Evolutionary conservation across 495 filamentous ascomycete species (phyloP).

Genomic region (Aspergillus saccharolyticus): DNA sequence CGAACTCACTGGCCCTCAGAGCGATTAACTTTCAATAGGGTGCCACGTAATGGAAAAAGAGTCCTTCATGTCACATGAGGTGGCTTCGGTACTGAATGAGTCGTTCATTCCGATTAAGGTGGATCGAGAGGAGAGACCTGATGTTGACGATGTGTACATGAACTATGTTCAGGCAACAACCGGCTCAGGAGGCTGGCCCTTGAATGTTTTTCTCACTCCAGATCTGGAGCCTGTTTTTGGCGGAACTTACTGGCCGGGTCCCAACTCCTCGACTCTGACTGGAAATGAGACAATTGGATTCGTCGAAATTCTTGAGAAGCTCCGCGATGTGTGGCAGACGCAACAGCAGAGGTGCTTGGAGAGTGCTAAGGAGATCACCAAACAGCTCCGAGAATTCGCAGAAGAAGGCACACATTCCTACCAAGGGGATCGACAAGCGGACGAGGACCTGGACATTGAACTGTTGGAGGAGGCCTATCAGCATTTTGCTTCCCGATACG

Average conservation of each 20-base stretch:
- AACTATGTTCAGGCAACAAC: constrained; percentile 95
- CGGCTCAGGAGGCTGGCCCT: constrained; percentile 89
- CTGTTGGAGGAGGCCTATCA: constrained; percentile 84
- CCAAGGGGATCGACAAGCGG: constrained; percentile 46
- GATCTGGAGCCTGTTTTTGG: constrained; percentile 92
- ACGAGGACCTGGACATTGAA: constrained; percentile 77
- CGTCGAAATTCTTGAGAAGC: constrained; percentile 74
- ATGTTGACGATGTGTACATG: constrained; percentile 96
- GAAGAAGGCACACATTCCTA: constrained; percentile 72
- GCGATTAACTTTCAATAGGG: constrained; percentile 45
- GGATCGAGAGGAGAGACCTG: constrained; percentile 91
- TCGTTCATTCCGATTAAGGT: constrained; percentile 90
- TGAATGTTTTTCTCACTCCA: constrained; percentile 94
- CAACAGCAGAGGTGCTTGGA: constrained; percentile 75
- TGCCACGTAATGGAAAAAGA: constrained; percentile 94
- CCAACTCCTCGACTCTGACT: constrained; percentile 46
- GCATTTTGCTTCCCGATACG: constrained; percentile 74
- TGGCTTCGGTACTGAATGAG: constrained; percentile 78
- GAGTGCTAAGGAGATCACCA: constrained; percentile 75
- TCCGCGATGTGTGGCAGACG: constrained; percentile 75
- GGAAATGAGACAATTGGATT: constrained; percentile 62
- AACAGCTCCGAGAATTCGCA: constrained; percentile 77
- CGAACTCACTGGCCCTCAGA: background rate
- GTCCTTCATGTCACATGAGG: constrained; percentile 76
- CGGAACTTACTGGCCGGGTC: constrained; percentile 94